Percentiles rank a stretch among this genome's conserved stretches.
Conservation (phyloP, 2,329 filamentous ascomycete species). For the Ascocoryne sarcoides region DNA sequence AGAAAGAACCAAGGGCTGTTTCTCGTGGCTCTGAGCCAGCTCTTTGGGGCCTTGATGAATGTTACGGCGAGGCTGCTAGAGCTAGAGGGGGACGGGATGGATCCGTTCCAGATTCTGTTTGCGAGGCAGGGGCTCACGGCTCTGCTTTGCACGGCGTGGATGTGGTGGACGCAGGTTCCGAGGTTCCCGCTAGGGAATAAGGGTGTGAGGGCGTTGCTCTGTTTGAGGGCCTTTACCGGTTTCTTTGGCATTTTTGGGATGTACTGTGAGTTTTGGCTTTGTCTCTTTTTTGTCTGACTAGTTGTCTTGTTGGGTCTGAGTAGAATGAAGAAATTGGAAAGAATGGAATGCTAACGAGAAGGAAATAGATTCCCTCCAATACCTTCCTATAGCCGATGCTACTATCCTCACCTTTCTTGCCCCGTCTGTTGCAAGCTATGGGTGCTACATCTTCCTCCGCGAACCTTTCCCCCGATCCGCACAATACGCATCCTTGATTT, state of each 20-base stretch:
- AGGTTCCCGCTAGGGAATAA: slow-evolving; percentile 61
- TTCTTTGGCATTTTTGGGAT: slow-evolving; percentile 71
- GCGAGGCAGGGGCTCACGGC: slow-evolving; percentile 69
- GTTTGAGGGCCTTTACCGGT: slow-evolving; percentile 60
- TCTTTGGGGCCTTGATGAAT: slow-evolving; percentile 83
- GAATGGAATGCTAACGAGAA: slow-evolving; percentile 2
- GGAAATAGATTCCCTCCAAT: slow-evolving; percentile 52
- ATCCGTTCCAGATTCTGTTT: slow-evolving; percentile 80
- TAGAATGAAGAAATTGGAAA: too few species aligned
- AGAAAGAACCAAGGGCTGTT: slow-evolving; percentile 60
- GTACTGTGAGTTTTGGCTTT: slow-evolving; percentile 21
- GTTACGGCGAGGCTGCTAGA: slow-evolving; percentile 70
- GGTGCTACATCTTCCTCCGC: slow-evolving; percentile 64
- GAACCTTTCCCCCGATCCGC: slow-evolving; percentile 74
- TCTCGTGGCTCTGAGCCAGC: slow-evolving; percentile 64
- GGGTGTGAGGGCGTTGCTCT: slow-evolving; percentile 58
- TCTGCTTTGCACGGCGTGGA: slow-evolving; percentile 58
- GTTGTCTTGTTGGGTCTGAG: too few species aligned
- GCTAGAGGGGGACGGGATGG: slow-evolving; percentile 59
- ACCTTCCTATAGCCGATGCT: slow-evolving; percentile 77
- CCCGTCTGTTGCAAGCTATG: slow-evolving; percentile 69
- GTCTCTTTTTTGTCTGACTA: background rate
- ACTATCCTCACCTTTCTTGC: slow-evolving; percentile 84
- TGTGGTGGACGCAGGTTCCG: slow-evolving; percentile 60
- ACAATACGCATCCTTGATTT: slow-evolving; percentile 66